Evolutionary conservation across 768 basidiomycete genomes (phyloP).

Genomic region (Russula vinacea): DNA sequence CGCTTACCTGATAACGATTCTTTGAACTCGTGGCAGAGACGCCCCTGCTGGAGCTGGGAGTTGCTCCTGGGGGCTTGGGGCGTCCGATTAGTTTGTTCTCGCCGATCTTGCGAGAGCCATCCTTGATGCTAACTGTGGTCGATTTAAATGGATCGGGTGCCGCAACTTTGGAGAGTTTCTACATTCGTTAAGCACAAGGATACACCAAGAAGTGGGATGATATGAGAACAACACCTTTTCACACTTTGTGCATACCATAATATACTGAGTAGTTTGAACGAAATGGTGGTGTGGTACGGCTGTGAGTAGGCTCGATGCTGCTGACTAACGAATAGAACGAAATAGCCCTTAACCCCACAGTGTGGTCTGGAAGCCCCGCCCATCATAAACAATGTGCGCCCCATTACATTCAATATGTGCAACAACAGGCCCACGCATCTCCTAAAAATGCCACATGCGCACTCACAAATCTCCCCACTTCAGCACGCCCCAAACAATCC

Average conservation of each 20-base stretch:
- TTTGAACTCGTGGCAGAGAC: conserved; percentile 52
- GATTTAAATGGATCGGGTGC: conserved; percentile 85
- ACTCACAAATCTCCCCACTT: conserved; percentile 20
- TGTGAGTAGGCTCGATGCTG: not conserved
- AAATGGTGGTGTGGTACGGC: too few species aligned
- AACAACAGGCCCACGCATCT: not conserved
- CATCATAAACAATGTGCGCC: too few species aligned
- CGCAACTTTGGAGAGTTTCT: conserved; percentile 91
- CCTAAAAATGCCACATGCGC: not conserved
- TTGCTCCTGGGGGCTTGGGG: conserved; percentile 37
- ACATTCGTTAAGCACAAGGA: conserved; percentile 31
- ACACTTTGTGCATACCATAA: conserved; percentile 88
- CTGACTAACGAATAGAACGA: conserved; percentile 17
- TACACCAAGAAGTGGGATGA: conserved; percentile 9
- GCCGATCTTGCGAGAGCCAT: conserved; percentile 74
- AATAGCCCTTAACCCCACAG: not conserved
- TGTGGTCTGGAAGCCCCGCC: too few species aligned
- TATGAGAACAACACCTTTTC: conserved; percentile 48
- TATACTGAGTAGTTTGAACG: not conserved
- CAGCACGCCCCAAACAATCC: conserved; percentile 62
- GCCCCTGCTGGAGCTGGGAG: conserved; percentile 26
- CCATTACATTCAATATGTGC: not conserved
- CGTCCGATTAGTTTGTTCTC: conserved; percentile 79
- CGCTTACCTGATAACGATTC: conserved; percentile 67
- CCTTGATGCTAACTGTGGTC: conserved; percentile 70